These are phyloP conservation scores for Cicer arietinum DNA, from an alignment of 306 rosid genomes.

Conservation along the genomic window DNA sequence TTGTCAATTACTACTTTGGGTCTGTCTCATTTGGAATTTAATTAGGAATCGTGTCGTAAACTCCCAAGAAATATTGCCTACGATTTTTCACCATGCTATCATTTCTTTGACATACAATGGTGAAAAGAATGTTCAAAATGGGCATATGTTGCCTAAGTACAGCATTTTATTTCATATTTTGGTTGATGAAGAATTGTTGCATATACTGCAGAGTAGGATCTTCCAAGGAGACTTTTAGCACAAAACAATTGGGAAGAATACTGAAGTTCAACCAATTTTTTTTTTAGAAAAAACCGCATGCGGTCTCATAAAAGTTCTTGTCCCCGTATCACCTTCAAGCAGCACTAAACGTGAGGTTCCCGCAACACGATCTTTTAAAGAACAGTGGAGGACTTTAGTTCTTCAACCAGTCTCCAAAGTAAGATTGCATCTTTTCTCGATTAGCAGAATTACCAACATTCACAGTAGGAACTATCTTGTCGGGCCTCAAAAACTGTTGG, in stretches of 20 bases:
- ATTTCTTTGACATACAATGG: neutral
- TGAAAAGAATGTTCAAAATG: constrained; percentile 22
- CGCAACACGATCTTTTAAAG: constrained; percentile 4
- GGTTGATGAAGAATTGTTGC: constrained; percentile 5
- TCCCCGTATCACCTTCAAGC: constrained; percentile 22
- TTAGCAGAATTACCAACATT: constrained; percentile 51
- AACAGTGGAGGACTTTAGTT: constrained; percentile 36
- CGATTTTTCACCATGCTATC: constrained; percentile 11
- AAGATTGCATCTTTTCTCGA: constrained; percentile 68
- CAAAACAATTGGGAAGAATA: constrained; percentile 25
- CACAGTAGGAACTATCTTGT: constrained; percentile 65
- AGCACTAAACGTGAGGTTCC: constrained; percentile 14
- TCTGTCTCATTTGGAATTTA: neutral
- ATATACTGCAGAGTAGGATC: constrained; percentile 16
- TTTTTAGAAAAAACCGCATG: neutral
- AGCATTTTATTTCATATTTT: neutral
- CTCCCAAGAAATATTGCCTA: constrained; percentile 11
- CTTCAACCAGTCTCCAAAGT: constrained; percentile 57
- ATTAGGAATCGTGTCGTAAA: neutral
- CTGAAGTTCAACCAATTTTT: neutral
- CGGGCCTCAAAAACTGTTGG: constrained; percentile 58
- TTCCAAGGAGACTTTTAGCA: constrained; percentile 10
- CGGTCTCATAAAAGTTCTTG: neutral
- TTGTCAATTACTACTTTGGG: constrained; percentile 4
- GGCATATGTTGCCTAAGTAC: constrained; percentile 5